phyloP scores from a whole-genome alignment of 108 stramenopile genomes.

The Pseudonitzschia pungens region DNA sequence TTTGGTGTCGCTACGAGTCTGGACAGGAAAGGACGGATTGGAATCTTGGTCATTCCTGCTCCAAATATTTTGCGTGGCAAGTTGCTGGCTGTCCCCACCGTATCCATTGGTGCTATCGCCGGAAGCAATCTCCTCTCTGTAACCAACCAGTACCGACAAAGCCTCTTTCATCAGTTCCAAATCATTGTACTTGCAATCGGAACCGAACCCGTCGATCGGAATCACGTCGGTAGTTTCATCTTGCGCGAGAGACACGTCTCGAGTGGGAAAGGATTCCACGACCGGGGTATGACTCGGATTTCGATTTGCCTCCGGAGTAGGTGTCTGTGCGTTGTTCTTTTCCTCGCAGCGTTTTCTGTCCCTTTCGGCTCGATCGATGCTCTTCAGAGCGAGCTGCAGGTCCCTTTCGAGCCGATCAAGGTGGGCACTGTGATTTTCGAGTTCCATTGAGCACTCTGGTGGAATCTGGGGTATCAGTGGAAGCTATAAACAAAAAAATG shows the following conservation, averaged over 20 bases:
- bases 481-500: neutral
- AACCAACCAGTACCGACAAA: neutral
- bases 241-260: neutral
- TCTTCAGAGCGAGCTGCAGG: neutral
- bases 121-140: neutral
- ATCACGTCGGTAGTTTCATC: neutral
- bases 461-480: neutral
- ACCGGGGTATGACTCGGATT: neutral
- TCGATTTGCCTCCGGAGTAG: neutral
- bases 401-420: neutral
- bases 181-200: neutral
- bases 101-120: neutral
- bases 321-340: neutral
- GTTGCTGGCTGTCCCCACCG: neutral
- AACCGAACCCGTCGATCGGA: neutral
- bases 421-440: neutral
- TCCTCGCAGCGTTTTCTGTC: neutral
- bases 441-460: neutral
- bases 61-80: neutral
- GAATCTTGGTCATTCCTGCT: neutral
- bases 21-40: neutral
- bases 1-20: neutral
- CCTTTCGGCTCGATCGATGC: neutral
- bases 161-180: slow-evolving; percentile 4
- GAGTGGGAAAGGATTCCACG: neutral